These are phyloP conservation scores for Candida smagusa DNA, from an alignment of 1,139 yeast genomes.

Conservation along the genomic window DNA sequence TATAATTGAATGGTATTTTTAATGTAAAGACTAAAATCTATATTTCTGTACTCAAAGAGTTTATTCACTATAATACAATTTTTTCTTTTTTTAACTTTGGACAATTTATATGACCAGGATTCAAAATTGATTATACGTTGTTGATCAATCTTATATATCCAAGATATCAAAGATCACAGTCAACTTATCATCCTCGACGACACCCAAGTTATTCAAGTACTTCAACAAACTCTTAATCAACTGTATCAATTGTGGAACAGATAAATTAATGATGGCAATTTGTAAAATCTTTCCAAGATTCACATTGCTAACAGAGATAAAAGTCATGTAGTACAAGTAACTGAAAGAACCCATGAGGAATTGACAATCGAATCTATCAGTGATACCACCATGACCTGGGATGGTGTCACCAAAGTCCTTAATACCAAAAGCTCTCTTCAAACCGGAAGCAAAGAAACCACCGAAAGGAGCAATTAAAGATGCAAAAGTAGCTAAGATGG, in stretches of 20 bases:
- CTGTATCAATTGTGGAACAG: slow-evolving; percentile 61
- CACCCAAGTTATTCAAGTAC: slow-evolving; percentile 58
- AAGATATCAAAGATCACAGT: slow-evolving; percentile 26
- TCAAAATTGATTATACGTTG: too few species aligned
- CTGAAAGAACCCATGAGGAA: slow-evolving; percentile 96
- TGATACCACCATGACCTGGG: slow-evolving; percentile 98
- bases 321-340: slow-evolving; percentile 88
- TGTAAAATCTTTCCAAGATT: slow-evolving; percentile 74
- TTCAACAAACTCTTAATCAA: slow-evolving; percentile 60
- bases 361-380: slow-evolving; percentile 97
- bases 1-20: too few species aligned
- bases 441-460: slow-evolving; percentile 95
- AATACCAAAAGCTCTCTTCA: slow-evolving; percentile 94
- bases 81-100: too few species aligned
- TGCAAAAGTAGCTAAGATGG: slow-evolving; percentile 88
- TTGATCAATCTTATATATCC: slow-evolving; percentile 7
- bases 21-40: too few species aligned
- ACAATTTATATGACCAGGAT: too few species aligned
- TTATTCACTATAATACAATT: too few species aligned
- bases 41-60: too few species aligned
- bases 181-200: slow-evolving; percentile 34
- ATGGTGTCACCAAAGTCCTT: slow-evolving; percentile 91
- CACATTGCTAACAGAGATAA: slow-evolving; percentile 70
- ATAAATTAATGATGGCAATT: slow-evolving; percentile 68
- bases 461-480: slow-evolving; percentile 98